phyloP scores from a whole-genome alignment of 768 basidiomycete genomes.

The Neoboletus subvelutipes region DNA sequence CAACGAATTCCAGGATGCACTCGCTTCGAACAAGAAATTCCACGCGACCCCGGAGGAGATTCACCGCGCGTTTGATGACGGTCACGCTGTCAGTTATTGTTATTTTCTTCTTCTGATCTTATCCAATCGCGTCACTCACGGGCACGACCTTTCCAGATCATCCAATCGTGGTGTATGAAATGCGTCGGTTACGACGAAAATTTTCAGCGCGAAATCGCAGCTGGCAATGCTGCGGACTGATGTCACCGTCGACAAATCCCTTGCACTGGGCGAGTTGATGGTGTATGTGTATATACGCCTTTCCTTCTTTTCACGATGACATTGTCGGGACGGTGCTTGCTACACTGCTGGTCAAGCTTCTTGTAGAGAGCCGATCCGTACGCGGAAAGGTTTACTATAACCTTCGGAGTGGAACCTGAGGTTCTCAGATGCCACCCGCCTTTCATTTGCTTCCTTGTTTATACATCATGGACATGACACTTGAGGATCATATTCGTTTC shows the following conservation, averaged over 20 bases:
- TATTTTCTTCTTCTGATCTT: not conserved
- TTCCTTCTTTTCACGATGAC: not conserved
- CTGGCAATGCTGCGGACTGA: conserved; percentile 9
- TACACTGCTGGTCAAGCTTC: not conserved
- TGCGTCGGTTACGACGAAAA: conserved; percentile 23
- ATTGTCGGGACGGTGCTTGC: not conserved
- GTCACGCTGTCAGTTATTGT: conserved; percentile 7
- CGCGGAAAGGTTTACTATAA: too few relatives aligned
- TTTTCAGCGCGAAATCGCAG: conserved; percentile 20
- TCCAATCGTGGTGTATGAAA: conserved; percentile 19
- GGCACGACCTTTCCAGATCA: conserved; percentile 1
- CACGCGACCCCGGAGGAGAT: conserved; percentile 11
- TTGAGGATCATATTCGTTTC: not conserved
- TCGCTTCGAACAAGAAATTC: conserved; percentile 11
- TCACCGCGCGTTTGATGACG: conserved; percentile 17
- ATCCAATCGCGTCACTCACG: not conserved
- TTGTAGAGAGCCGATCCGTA: not conserved
- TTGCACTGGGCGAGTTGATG: not conserved
- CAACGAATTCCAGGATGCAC: conserved; percentile 1
- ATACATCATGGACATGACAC: not conserved
- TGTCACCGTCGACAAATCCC: not conserved
- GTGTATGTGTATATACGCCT: not conserved
- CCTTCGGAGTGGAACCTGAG: not conserved
- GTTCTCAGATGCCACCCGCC: not conserved
- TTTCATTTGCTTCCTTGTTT: too few relatives aligned